Evolutionary conservation across 345 rosid genomes (phyloP).

Genomic region (Citrus maxima): DNA sequence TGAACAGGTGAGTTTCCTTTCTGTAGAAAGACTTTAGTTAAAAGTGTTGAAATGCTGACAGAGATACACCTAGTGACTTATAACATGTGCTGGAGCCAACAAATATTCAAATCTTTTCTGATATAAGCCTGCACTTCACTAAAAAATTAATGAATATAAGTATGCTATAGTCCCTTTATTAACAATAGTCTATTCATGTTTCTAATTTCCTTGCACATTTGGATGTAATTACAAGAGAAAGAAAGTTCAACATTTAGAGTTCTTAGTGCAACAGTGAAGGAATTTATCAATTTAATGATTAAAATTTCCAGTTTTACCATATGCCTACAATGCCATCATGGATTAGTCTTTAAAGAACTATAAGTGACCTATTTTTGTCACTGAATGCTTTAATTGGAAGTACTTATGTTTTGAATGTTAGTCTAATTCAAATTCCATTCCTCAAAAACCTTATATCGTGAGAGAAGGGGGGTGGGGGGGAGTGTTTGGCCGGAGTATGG

Average conservation of each 20-base stretch:
- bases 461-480: too few relatives aligned
- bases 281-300: background rate
- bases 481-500: background rate
- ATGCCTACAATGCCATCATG: background rate
- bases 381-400: background rate
- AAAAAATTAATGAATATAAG: background rate
- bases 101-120: background rate
- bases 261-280: background rate
- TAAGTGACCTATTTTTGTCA: background rate
- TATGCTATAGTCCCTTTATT: background rate
- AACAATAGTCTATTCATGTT: background rate
- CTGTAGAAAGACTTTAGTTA: background rate
- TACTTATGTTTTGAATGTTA: background rate
- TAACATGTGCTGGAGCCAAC: background rate
- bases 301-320: background rate
- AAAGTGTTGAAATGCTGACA: background rate
- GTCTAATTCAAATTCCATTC: background rate
- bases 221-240: background rate
- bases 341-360: background rate
- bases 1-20: conserved; percentile 62
- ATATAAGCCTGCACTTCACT: background rate
- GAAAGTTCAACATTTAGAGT: background rate
- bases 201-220: background rate
- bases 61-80: background rate
- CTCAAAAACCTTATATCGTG: background rate